Evolutionary conservation across 2,329 filamentous ascomycete genomes (phyloP).

Genomic region (Neofusicoccum cordaticola): DNA sequence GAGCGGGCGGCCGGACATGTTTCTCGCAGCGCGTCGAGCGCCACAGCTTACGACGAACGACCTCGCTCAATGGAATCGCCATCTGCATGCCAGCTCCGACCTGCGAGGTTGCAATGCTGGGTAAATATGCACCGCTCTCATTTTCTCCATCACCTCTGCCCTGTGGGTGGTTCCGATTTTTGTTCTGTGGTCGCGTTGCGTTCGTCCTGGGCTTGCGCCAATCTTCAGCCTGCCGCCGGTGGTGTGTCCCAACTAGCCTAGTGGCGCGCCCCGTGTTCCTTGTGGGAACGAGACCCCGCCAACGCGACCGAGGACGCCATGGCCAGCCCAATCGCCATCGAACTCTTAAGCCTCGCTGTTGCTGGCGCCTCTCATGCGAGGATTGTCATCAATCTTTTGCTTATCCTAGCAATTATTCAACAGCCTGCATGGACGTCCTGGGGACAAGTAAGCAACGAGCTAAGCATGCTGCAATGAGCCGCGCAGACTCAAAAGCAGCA

Average conservation of each 20-base stretch:
- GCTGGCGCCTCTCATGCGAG: neutral
- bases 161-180: neutral
- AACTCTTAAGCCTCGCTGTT: constrained; percentile 1
- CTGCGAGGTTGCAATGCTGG: neutral
- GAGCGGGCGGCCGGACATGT: no score
- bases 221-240: neutral
- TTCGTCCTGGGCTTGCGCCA: neutral
- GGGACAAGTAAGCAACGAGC: neutral
- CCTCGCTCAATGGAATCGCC: neutral
- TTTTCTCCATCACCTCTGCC: neutral
- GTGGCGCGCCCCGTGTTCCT: constrained; percentile 1
- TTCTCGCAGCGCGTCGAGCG: neutral
- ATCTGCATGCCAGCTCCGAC: neutral
- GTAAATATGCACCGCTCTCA: neutral
- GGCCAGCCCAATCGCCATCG: neutral
- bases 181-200: neutral
- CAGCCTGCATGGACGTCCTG: neutral
- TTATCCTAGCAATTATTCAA: constrained; percentile 11
- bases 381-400: neutral
- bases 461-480: neutral
- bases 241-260: neutral
- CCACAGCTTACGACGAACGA: neutral
- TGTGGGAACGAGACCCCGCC: constrained; percentile 5
- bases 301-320: constrained; percentile 7
- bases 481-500: neutral